Conservation (phyloP, 148 eudicot genomes). For the Suaeda aralocaspica region DNA sequence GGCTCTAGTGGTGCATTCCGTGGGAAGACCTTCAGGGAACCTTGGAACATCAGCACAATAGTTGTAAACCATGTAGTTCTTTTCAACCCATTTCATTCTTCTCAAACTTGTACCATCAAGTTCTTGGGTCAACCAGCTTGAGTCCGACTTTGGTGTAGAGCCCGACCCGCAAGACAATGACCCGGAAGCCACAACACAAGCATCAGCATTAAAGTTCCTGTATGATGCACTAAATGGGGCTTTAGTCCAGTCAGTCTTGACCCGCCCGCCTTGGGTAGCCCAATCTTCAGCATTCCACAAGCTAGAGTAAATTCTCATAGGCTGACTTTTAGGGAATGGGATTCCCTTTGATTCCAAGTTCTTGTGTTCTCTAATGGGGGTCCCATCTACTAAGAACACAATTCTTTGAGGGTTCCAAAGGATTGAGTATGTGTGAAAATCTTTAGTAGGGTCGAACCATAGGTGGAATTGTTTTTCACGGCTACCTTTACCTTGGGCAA, state of each 20-base stretch:
- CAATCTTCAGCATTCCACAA: conserved; percentile 47
- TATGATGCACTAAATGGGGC: conserved; percentile 39
- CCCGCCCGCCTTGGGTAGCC: conserved; percentile 44
- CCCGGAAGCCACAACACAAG: not conserved
- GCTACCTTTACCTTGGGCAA: conserved; percentile 22
- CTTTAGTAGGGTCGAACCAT: conserved; percentile 29
- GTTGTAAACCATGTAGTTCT: conserved; percentile 39
- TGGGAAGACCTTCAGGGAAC: conserved; percentile 35
- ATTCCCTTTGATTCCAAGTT: conserved; percentile 33
- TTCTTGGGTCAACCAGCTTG: conserved; percentile 32
- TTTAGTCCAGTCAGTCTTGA: conserved; percentile 43
- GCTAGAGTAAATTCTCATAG: conserved; percentile 42
- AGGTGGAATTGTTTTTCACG: conserved; percentile 29
- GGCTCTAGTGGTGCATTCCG: conserved; percentile 29
- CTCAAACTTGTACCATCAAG: conserved; percentile 28
- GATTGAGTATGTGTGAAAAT: conserved; percentile 31
- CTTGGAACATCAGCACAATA: conserved; percentile 39
- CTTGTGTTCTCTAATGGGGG: conserved; percentile 39
- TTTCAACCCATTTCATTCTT: conserved; percentile 38
- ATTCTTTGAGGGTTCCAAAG: conserved; percentile 28
- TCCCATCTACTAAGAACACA: conserved; percentile 36
- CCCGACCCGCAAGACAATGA: not conserved
- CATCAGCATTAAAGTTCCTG: conserved; percentile 30
- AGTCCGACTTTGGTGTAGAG: not conserved
- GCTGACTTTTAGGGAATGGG: conserved; percentile 39